A percentile compares a stretch with the other conserved stretches of the same genome.
phyloP scores from a whole-genome alignment of 805 yeast species.

The Tetrapisispora namnaoensis region DNA sequence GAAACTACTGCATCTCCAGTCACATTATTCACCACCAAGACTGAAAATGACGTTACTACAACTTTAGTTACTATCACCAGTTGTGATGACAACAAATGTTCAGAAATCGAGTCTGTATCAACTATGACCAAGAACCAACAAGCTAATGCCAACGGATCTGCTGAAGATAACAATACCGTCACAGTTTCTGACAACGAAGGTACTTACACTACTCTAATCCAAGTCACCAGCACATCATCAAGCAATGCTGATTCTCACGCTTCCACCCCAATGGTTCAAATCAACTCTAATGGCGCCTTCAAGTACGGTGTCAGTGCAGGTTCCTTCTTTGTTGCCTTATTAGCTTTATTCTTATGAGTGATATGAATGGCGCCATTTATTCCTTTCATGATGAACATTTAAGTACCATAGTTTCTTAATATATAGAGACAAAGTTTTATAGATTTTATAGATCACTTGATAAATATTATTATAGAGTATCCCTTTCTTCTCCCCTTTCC shows the following conservation, averaged over 20 bases:
- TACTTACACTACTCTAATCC: constrained; percentile 27
- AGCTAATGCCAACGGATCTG: constrained; percentile 9
- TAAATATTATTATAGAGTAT: not conserved
- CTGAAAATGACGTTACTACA: constrained; percentile 17
- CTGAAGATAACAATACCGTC: constrained; percentile 6
- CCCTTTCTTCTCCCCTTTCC: not conserved
- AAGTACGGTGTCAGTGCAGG: constrained; percentile 4
- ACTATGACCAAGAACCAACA: constrained; percentile 23
- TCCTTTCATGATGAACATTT: not conserved
- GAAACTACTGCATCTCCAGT: constrained; percentile 5
- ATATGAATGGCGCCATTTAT: not conserved
- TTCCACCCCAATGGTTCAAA: not conserved
- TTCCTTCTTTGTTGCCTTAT: constrained; percentile 4
- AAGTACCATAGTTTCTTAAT: not conserved
- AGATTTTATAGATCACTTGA: not conserved
- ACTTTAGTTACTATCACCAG: constrained; percentile 31
- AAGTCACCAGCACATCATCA: not conserved
- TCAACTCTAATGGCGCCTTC: constrained; percentile 6
- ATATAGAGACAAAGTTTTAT: not conserved
- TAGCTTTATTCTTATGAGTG: constrained; percentile 1
- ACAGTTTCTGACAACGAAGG: constrained; percentile 20
- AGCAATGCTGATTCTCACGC: not conserved
- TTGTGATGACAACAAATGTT: constrained; percentile 27
- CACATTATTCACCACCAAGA: constrained; percentile 7
- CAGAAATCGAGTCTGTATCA: constrained; percentile 27